Evolutionary conservation across 2,329 filamentous ascomycete species (phyloP), one percentile per base, ranked within the genome.

Genomic region (Xylaria sp.): DNA sequence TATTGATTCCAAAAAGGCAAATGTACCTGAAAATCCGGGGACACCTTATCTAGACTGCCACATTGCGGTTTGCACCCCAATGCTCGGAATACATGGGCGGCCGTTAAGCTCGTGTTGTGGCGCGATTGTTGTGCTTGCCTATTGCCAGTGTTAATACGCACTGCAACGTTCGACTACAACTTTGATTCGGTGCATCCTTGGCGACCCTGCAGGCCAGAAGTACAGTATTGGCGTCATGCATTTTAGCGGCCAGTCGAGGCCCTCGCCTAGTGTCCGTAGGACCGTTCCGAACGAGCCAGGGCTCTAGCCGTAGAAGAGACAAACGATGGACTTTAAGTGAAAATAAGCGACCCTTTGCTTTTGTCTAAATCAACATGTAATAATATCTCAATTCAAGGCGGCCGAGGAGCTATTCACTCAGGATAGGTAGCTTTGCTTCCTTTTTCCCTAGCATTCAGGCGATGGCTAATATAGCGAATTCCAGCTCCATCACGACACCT

Each of bases 11-110:
- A 61, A 59, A 62, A 58, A 53, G 36, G 66, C 28, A 62, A 53
- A 48, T 43, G 58, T 65, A 12, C 63, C 66, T 68, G 66, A 41
- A 57, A 39, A 68, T 68, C 66, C 45, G 58, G 62, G 58, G 45
- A 48, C 43, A 23, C 39, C 28, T 61, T 34, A 53, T n/a, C n/a
- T 53, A 41, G 36, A 57, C 34, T 52, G 57, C 53, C 34, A 12
- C 41, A 52, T 46, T 65, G 41, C 41, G 55, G 50, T 65, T 58
- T 34, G 45, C 58, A 46, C 57, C 61, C 28, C 57, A 66, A 66
- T 65, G 57, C 39, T 30, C 13, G 32, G 46, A 18, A 52, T 65
- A 39, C 28, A 48, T 41, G 34, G 18, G 50, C 50, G 20, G 30
- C 8, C 43, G 63, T 66, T 36, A 30, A 56, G 25, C 32, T 57